phyloP scores from a whole-genome alignment of 2,329 filamentous ascomycete genomes.

The Ustilaginoidea virens region DNA sequence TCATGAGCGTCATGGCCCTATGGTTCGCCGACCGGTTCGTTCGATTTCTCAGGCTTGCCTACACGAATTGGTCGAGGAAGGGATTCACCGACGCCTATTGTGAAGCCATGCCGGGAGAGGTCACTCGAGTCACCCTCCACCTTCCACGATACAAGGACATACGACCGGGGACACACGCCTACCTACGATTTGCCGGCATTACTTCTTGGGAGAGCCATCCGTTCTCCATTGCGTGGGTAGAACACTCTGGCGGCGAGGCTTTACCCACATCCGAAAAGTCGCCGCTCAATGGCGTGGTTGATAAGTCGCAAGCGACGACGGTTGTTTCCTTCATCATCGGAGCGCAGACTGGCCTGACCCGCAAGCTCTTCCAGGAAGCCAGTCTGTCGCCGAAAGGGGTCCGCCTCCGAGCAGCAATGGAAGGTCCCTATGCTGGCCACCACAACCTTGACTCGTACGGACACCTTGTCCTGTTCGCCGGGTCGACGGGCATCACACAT shows the following conservation, averaged over 20 bases:
- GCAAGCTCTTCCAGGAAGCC: slow-evolving; percentile 61
- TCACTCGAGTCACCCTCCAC: slow-evolving; percentile 53
- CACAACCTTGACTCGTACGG: slow-evolving; percentile 86
- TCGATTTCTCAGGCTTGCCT: slow-evolving; percentile 47
- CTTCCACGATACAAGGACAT: slow-evolving; percentile 52
- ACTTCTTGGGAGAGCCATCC: slow-evolving; percentile 60
- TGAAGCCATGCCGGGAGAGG: slow-evolving; percentile 54
- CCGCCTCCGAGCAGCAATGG: slow-evolving; percentile 57
- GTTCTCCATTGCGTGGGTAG: slow-evolving; percentile 64
- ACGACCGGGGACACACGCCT: slow-evolving; percentile 58
- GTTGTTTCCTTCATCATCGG: slow-evolving; percentile 71
- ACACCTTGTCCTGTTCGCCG: slow-evolving; percentile 78
- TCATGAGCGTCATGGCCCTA: slow-evolving; percentile 57
- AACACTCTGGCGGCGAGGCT: slow-evolving; percentile 31
- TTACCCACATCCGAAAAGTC: slow-evolving; percentile 26
- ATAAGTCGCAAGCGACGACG: slow-evolving; percentile 27
- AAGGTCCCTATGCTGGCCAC: slow-evolving; percentile 78
- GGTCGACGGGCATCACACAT: slow-evolving; percentile 89
- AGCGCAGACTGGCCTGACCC: slow-evolving; percentile 77
- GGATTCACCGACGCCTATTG: slow-evolving; percentile 50
- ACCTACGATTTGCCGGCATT: slow-evolving; percentile 53
- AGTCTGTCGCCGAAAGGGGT: slow-evolving; percentile 37
- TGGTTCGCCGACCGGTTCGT: slow-evolving; percentile 60
- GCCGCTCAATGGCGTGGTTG: slow-evolving; percentile 20
- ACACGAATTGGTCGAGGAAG: slow-evolving; percentile 45